Base-by-base conservation (phyloP, 495 filamentous ascomycete species). In the Lophium mytilinum region DNA sequence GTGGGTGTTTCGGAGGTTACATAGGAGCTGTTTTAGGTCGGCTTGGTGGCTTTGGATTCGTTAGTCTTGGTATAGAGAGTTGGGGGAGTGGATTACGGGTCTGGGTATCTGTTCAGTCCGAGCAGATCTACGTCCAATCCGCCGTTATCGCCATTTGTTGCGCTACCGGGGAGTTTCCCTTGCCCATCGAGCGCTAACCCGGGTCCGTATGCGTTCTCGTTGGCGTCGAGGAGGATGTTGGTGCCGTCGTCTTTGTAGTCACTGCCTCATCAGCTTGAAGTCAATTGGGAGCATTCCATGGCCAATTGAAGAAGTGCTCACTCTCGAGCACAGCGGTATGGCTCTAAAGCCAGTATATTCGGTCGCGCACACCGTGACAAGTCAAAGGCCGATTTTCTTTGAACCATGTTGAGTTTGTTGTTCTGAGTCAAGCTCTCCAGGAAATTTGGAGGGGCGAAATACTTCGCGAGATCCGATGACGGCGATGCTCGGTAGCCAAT, bases 211-310 rank as follows among this genome's bases (percentile, higher is more conserved):
- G 93, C 90, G 68, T 97, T 98, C 72, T 98, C 93, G 63, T 98
- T 98, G 55, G 94, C 93, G 67, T 98, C 93, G 56, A 98, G 87
- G 33, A 98, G 83, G 55, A 97, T 85, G 69, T 97, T 97, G 46
- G 85, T 95, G 61, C 93, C 94, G 67, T 98, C 87, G 68, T 98
- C 93, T 78, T 97, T 95, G 79, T 97, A 97, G 80, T 98, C 91
- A 78, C 89, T 95, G 71, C 56, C 56, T 68, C 57, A 63, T 76
- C 71, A 76, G 74, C 15, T 52, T 33, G 37, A 36, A 46, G 11
- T n/a, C 5, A 49, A 40, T 11, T 43, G 36, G 17, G 42, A 17
- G 33, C 40, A 7, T 53, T 56, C 42, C 42, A n/a, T 37, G 34
- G 30, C 9, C 34, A 36, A 50, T 36, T n/a, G 39, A 24, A 10